These are phyloP conservation scores for Exophiala phaeomuriformis DNA, from an alignment of 2,329 filamentous ascomycete species.

Conservation along the genomic window DNA sequence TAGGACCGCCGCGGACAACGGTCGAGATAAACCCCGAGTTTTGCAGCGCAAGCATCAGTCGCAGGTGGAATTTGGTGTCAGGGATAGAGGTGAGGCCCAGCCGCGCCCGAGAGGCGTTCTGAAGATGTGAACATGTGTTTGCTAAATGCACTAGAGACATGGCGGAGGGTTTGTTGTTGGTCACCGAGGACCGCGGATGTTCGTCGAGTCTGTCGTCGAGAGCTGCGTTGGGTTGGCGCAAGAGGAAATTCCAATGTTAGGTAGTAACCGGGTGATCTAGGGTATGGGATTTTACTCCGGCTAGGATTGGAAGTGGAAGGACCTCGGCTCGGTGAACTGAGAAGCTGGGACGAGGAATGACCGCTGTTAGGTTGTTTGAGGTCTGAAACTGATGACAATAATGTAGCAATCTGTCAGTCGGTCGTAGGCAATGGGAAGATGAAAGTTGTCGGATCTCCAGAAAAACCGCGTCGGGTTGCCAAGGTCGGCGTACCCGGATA, in stretches of 20 bases:
- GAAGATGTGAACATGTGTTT: slow-evolving; percentile 81
- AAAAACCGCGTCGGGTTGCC: slow-evolving; percentile 8
- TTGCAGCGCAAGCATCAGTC: slow-evolving; percentile 68
- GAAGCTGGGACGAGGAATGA: too few relatives aligned
- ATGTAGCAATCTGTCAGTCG: too few relatives aligned
- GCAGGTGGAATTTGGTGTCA: slow-evolving; percentile 72
- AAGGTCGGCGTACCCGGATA: neutral
- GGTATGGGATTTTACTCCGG: too few relatives aligned
- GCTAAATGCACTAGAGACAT: slow-evolving; percentile 71
- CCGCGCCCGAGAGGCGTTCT: slow-evolving; percentile 78
- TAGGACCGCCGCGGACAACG: slow-evolving; percentile 64
- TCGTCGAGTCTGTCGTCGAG: neutral
- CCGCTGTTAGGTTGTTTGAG: too few relatives aligned
- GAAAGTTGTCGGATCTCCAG: neutral
- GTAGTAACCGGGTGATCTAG: too few relatives aligned
- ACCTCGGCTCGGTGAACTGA: too few relatives aligned
- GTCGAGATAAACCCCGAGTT: slow-evolving; percentile 73
- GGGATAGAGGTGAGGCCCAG: slow-evolving; percentile 78
- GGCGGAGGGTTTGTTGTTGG: neutral
- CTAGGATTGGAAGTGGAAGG: too few relatives aligned
- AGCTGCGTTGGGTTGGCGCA: neutral
- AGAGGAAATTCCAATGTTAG: too few relatives aligned
- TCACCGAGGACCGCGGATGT: neutral
- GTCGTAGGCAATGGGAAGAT: neutral
- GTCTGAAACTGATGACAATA: too few relatives aligned